Conservation (phyloP, 352 stramenopile species). For the Pythium grandisporangium region DNA sequence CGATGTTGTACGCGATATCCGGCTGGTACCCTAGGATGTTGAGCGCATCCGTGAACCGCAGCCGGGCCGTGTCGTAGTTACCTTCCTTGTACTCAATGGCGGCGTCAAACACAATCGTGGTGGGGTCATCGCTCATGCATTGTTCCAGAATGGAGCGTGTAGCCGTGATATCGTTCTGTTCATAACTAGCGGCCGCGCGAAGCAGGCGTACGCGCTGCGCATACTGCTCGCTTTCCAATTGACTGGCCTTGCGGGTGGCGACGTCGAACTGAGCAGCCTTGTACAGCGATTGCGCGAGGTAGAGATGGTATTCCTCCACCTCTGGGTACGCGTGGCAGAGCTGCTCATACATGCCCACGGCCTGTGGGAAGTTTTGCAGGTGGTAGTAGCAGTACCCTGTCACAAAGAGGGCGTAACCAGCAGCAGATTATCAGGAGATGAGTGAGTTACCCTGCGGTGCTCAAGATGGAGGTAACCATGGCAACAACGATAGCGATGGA, state of each 20-base stretch:
- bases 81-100: constrained; percentile 83
- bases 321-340: constrained; percentile 90
- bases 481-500: not conserved
- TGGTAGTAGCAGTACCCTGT: constrained; percentile 96
- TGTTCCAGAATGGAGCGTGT: constrained; percentile 89
- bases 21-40: constrained; percentile 91
- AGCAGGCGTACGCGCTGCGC: constrained; percentile 78
- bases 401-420: not conserved
- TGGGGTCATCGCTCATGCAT: constrained; percentile 89
- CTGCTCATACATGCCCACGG: constrained; percentile 93
- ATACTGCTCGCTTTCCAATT: constrained; percentile 83
- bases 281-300: constrained; percentile 93
- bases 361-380: constrained; percentile 88
- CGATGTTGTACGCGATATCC: constrained; percentile 93
- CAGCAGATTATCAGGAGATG: not conserved
- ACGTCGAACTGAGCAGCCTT: constrained; percentile 84
- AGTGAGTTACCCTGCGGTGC: too few relatives aligned
- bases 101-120: constrained; percentile 82
- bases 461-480: too few relatives aligned
- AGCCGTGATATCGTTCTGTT: constrained; percentile 90
- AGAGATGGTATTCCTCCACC: constrained; percentile 94
- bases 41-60: constrained; percentile 89
- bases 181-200: constrained; percentile 91
- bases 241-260: constrained; percentile 67
- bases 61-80: constrained; percentile 83